Base-by-base conservation (phyloP, 305 asterid species). In the Caryopteris hybrid region DNA sequence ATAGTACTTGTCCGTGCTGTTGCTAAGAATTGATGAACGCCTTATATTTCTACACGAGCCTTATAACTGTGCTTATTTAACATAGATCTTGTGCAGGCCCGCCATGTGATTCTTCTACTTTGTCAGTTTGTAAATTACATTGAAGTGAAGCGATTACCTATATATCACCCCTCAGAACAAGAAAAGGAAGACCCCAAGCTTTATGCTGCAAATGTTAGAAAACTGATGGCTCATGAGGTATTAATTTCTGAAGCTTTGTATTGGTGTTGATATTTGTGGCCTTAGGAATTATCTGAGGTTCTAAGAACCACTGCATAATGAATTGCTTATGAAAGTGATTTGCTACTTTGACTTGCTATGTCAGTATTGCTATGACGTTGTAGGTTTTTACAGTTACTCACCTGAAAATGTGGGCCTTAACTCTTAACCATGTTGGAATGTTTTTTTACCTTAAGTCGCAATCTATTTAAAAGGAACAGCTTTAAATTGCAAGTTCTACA, bases 191-290 rank as follows among this genome's bases (percentile, higher is more conserved):
- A 88, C 34, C 93, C 96, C 17, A 86, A 80, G 76, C 85, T 86
- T 53, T 88, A 84, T 66, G 94, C 96, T 18, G 86, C 81, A 14
- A 86, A 88, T 72, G 84, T 88, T 41, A 80, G 96, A 66, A 81
- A 68, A 53, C 76, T 86, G 70, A 88, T 88, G 91, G 96, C 95
- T 76, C 84, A 53, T 56, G 91, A 85, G 97, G 97, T 91, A 74
- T 45, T 59, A 22, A 27, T 79, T 65, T 53, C 48, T 51, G 33
- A 47, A 50, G 42, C 27, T 76, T 69, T 17, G 63, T 48, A 45
- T 68, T 8, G 51, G 76, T 63, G 17, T 29, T 22, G 54, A 41
- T 57, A 13, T 59, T 48, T 46, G 17, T 33, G 21, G 8, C 45
- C 60, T 39, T 55, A 27, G 45, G 54, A 61, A 66, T 66, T 43